Evolutionary conservation across 1,284 basidiomycete species (phyloP).

Genomic region (Leccinum laetum): DNA sequence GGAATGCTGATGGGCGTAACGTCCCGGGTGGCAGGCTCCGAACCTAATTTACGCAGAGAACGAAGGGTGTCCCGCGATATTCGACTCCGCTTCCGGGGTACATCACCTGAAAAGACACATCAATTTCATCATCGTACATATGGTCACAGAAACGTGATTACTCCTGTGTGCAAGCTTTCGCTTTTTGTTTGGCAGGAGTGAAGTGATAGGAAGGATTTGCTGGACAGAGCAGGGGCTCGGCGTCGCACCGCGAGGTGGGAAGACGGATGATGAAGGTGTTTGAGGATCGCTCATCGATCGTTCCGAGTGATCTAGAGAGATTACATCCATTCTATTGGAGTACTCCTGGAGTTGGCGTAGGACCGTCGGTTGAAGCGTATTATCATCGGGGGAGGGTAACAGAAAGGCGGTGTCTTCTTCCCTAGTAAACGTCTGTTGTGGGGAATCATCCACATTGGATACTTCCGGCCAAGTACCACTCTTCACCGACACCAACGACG

Average conservation of each 20-base stretch:
- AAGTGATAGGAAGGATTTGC: background rate
- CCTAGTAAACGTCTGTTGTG: background rate
- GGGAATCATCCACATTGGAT: background rate
- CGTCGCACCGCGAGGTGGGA: background rate
- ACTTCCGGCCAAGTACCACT: background rate
- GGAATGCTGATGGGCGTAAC: conserved; percentile 18
- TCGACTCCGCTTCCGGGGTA: conserved; percentile 21
- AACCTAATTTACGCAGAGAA: conserved; percentile 17
- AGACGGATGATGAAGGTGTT: background rate
- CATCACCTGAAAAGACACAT: conserved; percentile 15
- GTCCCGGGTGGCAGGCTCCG: conserved; percentile 27
- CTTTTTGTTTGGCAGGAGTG: conserved; percentile 5
- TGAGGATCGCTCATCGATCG: background rate
- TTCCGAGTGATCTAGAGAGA: background rate
- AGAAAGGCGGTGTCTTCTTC: conserved; percentile 17
- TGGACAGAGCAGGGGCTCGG: background rate
- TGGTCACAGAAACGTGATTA: conserved; percentile 9
- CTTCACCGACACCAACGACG: background rate
- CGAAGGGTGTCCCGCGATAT: conserved; percentile 13
- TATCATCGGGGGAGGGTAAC: conserved; percentile 2
- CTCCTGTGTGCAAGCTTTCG: conserved; percentile 12
- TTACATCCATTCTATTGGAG: conserved; percentile 6
- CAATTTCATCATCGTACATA: background rate
- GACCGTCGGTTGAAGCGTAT: conserved; percentile 9
- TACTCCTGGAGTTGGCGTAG: conserved; percentile 23